A percentile compares a stretch with the other conserved stretches of the same genome.
phyloP scores from a whole-genome alignment of 176 grass and related monocot genomes.

The Tillandsia fasciculata region DNA sequence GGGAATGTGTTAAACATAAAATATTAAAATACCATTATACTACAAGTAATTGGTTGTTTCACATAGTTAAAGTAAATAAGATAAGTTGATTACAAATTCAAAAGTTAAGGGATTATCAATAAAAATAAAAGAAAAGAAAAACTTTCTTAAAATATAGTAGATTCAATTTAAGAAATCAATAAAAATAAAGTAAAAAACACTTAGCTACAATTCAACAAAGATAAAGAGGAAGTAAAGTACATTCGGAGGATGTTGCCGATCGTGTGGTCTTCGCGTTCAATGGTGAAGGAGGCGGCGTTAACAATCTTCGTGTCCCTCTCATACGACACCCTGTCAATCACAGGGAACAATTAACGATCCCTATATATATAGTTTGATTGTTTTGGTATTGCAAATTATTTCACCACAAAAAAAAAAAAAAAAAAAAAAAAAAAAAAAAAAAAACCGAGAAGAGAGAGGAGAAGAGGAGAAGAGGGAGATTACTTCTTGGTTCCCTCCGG shows the following conservation, averaged over 20 bases:
- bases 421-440: background rate
- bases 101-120: background rate
- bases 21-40: too few relatives aligned
- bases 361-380: too few relatives aligned
- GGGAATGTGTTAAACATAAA: too few relatives aligned
- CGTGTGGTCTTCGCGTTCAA: constrained; percentile 48
- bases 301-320: constrained; percentile 55
- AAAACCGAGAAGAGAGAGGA: background rate
- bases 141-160: background rate
- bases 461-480: background rate
- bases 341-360: background rate
- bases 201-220: background rate
- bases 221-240: constrained; percentile 9
- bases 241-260: constrained; percentile 46
- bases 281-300: constrained; percentile 37
- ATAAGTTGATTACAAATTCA: background rate
- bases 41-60: too few relatives aligned
- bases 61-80: too few relatives aligned
- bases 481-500: constrained; percentile 49
- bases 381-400: too few relatives aligned
- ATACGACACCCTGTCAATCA: constrained; percentile 35
- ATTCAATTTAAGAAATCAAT: too few relatives aligned
- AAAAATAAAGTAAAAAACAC: too few relatives aligned
- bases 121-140: constrained; percentile 1
- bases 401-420: background rate